Evolutionary conservation across 2,329 filamentous ascomycete genomes (phyloP).

Genomic region (Hymenotorrendiella dingleyae): DNA sequence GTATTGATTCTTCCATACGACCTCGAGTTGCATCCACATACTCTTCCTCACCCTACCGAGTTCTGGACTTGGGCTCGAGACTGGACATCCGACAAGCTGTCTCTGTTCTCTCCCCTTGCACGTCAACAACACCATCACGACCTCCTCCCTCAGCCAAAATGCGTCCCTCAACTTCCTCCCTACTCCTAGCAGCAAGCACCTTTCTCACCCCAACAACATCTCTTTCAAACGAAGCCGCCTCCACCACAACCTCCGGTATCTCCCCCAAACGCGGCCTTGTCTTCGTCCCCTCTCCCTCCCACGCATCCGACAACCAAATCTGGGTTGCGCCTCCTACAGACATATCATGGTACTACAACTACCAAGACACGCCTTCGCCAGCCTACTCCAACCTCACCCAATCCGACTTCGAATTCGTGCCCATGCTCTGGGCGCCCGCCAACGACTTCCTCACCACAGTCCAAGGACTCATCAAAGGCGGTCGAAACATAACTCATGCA

Average conservation of each 20-base stretch:
- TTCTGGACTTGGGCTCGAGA: no score
- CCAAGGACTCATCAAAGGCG: conserved; percentile 45
- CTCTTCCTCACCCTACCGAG: background rate
- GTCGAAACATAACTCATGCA: conserved; percentile 57
- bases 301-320: conserved; percentile 51
- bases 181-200: conserved; percentile 9
- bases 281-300: conserved; percentile 50
- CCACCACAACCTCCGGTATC: conserved; percentile 8
- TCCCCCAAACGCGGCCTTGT: conserved; percentile 63
- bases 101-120: no score
- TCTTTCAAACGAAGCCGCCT: conserved; percentile 3
- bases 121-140: background rate
- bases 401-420: conserved; percentile 64
- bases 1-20: no score
- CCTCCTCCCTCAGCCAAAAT: background rate
- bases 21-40: background rate
- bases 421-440: conserved; percentile 64
- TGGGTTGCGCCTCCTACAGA: conserved; percentile 54
- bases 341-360: conserved; percentile 85
- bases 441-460: conserved; percentile 58
- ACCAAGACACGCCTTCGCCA: conserved; percentile 49
- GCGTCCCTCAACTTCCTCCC: background rate
- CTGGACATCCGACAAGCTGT: no score
- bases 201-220: conserved; percentile 12
- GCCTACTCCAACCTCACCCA: conserved; percentile 44